A percentile compares a stretch with the other conserved stretches of the same genome.
Conservation (phyloP, 148 eudicot species). For the Polygonum aviculare region DNA sequence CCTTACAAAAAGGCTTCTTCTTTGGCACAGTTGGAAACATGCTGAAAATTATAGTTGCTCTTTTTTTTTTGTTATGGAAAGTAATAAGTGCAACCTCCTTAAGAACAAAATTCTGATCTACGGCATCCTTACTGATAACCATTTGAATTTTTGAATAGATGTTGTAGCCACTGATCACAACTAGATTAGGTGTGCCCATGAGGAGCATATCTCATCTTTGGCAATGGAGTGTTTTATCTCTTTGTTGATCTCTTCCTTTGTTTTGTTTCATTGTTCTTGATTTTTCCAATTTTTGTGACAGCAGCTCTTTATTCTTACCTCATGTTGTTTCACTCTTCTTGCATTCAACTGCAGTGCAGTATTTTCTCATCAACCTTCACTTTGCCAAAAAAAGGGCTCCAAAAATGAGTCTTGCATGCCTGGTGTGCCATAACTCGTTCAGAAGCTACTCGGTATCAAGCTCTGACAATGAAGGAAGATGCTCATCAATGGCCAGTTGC, state of each 20-base stretch:
- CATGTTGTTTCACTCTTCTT: neutral
- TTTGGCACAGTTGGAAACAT: neutral
- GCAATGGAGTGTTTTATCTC: neutral
- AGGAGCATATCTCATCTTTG: neutral
- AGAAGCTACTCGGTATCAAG: constrained; percentile 90
- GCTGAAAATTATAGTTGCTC: neutral
- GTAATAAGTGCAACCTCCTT: too few species aligned
- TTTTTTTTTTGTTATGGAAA: neutral
- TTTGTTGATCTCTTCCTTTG: neutral
- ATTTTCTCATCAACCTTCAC: neutral
- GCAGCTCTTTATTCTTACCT: neutral
- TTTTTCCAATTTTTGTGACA: neutral
- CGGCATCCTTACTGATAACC: too few species aligned
- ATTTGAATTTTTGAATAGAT: too few species aligned
- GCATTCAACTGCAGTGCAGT: neutral
- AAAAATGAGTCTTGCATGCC: constrained; percentile 75
- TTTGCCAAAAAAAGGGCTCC: neutral
- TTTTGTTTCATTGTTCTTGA: neutral
- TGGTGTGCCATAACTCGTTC: constrained; percentile 77
- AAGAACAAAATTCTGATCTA: too few species aligned
- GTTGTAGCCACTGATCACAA: neutral
- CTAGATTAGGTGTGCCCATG: neutral
- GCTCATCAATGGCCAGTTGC: constrained; percentile 65
- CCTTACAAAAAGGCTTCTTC: neutral
- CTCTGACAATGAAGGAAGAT: constrained; percentile 79